Evolutionary conservation across 2,329 filamentous ascomycete species (phyloP), one percentile per base, ranked within the genome.

Genomic region (Claviceps africana): DNA sequence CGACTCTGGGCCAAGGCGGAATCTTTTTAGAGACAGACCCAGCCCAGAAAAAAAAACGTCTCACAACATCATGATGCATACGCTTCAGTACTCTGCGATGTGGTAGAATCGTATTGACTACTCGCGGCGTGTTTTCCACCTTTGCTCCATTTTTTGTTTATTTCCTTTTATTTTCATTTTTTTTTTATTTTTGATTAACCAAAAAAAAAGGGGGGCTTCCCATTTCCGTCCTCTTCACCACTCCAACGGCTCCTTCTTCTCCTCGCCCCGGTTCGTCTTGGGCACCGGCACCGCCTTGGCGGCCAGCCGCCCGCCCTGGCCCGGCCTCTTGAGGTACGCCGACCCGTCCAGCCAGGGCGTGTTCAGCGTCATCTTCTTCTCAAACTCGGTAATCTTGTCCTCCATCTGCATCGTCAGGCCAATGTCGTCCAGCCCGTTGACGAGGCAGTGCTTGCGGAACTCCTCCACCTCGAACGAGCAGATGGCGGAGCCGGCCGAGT

Each of bases 341-440:
- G 77, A 82, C 35, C 91, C 93, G 63, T 96, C 88, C 58, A 97
- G 72, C 91, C 91, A 97, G 2, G 93, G 91, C 22, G 87, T 95
- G 56, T 88, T 79, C 50, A 75, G 69, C 10, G 85, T 85, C 65
- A 89, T 81, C 68, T 83, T 83, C 61, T 73, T 72, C 79, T 97
- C 91, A 62, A 93, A 95, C 55, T 77, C 77, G 53, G 78, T 72
- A 64, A 97, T 96, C 77, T 95, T 89, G 56, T 89, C 85, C 57
- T 93, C 89, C 71, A 87, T 79, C 71, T 94, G 87, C 77, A 96
- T 88, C 6, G 91, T 97, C 57, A 97, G 72, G 37, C 91, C 91
- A 62, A 97, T 97, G 61, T 97, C 93, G 65, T 97, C 91, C 10
- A 97, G 81, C 0, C 91, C 91, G 64, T 97, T 95, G 62, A 95